Evolutionary conservation across 192 early-diverging fungal genomes (phyloP).

Genomic region (Coemansia sp.): DNA sequence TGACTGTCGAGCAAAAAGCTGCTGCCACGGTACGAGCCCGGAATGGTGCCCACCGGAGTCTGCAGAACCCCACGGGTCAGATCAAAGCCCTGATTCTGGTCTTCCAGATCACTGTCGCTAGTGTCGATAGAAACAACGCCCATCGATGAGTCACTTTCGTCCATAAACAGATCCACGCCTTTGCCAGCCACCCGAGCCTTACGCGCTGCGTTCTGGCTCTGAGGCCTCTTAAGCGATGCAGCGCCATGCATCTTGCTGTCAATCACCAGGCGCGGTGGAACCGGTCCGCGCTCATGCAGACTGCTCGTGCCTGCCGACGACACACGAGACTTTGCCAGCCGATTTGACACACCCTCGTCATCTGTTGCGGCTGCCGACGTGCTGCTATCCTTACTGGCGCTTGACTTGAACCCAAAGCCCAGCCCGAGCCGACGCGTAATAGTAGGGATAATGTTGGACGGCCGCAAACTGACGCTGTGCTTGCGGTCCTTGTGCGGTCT

Average conservation of each 20-base stretch:
- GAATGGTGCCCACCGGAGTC: constrained; percentile 12
- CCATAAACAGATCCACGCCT: neutral
- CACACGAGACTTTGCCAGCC: constrained; percentile 3
- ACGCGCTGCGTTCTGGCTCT: neutral
- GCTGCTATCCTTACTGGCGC: constrained; percentile 1
- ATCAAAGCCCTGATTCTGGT: neutral
- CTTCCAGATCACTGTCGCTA: constrained; percentile 23
- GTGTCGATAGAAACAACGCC: constrained; percentile 27
- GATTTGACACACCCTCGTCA: neutral
- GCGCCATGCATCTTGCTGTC: constrained; percentile 6
- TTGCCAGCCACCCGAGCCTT: neutral
- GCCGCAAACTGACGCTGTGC: constrained; percentile 30
- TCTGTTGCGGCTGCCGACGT: constrained; percentile 19
- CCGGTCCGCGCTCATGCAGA: constrained; percentile 17
- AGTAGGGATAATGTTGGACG: constrained; percentile 43
- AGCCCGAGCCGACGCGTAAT: constrained; percentile 47
- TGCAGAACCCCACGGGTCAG: constrained; percentile 7
- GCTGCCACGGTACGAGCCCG: constrained; percentile 21
- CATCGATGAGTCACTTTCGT: constrained; percentile 8
- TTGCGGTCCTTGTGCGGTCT: constrained; percentile 16
- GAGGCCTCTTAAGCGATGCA: neutral
- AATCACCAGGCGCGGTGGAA: constrained; percentile 37
- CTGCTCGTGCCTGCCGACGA: constrained; percentile 11
- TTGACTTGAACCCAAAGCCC: constrained; percentile 42
- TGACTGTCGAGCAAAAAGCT: constrained; percentile 14